Percentiles rank a stretch among this genome's conserved stretches.
Evolutionary conservation across 2,329 filamentous ascomycete genomes (phyloP).

Genomic region (Fusarium paranaense): DNA sequence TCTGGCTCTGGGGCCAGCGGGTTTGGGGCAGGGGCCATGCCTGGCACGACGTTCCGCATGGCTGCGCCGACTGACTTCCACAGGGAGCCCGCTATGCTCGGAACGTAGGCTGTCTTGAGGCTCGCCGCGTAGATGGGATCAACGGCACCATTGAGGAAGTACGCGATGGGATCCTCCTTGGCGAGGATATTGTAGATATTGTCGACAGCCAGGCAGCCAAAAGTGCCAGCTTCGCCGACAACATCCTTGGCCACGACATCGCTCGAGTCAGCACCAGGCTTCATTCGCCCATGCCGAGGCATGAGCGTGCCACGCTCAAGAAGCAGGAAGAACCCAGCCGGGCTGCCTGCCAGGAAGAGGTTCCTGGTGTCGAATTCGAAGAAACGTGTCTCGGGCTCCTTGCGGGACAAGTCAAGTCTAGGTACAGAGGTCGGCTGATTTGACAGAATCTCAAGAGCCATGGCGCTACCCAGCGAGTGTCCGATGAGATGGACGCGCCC

Average conservation of each 20-base stretch:
- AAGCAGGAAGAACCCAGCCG: conserved; percentile 91
- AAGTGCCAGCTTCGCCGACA: conserved; percentile 81
- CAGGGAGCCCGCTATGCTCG: conserved; percentile 75
- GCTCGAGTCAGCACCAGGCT: conserved; percentile 77
- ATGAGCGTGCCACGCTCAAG: conserved; percentile 79
- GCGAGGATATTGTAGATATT: conserved; percentile 95
- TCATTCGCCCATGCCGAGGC: conserved; percentile 80
- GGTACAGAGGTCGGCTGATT: conserved; percentile 83
- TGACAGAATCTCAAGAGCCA: conserved; percentile 92
- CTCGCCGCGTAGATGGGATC: conserved; percentile 82
- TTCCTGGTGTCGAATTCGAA: conserved; percentile 95
- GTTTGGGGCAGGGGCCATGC: conserved; percentile 51
- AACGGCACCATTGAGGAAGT: conserved; percentile 90
- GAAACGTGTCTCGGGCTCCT: conserved; percentile 62
- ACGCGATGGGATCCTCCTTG: conserved; percentile 82
- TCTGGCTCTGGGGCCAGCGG: conserved; percentile 47
- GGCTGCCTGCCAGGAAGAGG: conserved; percentile 90
- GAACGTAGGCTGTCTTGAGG: conserved; percentile 83
- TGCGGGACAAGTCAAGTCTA: conserved; percentile 55
- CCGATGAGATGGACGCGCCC: conserved; percentile 93
- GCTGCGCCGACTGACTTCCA: conserved; percentile 73
- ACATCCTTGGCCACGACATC: conserved; percentile 70
- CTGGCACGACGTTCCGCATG: conserved; percentile 72
- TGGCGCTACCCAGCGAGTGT: conserved; percentile 93
- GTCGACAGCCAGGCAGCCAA: conserved; percentile 92